Percentiles rank a stretch among this genome's conserved stretches.
Evolutionary conservation across 495 filamentous ascomycete species (phyloP).

Genomic region (Penicillium crystallinum): DNA sequence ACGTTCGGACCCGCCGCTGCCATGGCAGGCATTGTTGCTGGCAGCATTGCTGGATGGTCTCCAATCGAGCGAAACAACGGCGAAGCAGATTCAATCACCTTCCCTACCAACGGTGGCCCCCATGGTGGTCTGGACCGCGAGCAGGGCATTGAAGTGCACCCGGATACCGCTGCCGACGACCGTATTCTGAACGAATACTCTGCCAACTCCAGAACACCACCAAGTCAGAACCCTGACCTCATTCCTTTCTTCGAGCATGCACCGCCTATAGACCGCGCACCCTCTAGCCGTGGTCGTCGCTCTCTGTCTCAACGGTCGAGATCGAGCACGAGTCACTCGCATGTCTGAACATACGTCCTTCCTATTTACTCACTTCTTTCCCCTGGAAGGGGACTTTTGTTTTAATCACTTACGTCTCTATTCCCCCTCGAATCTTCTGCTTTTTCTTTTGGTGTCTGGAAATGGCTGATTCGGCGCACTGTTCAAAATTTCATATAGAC

Average conservation of each 20-base stretch:
- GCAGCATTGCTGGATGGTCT: constrained; percentile 83
- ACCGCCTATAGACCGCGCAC: constrained; percentile 32
- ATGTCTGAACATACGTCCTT: constrained; percentile 8
- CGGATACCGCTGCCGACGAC: constrained; percentile 52
- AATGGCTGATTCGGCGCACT: not conserved
- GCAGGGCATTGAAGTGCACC: constrained; percentile 54
- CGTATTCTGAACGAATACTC: constrained; percentile 46
- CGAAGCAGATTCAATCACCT: constrained; percentile 48
- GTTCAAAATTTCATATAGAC: constrained; percentile 3
- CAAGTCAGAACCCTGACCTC: constrained; percentile 55
- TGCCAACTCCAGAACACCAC: constrained; percentile 41
- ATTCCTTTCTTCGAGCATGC: constrained; percentile 48
- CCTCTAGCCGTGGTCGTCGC: constrained; percentile 34
- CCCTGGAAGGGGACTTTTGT: not conserved
- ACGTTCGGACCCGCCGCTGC: constrained; percentile 78
- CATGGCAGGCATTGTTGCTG: constrained; percentile 80
- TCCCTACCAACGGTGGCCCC: constrained; percentile 32
- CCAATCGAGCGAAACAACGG: constrained; percentile 61
- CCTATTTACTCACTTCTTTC: not conserved
- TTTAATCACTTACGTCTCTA: constrained; percentile 2
- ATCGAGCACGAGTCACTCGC: constrained; percentile 34
- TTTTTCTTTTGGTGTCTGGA: constrained; percentile 1
- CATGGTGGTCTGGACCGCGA: constrained; percentile 45
- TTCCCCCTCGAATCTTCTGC: not conserved
- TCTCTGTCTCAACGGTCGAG: constrained; percentile 38